Base-by-base conservation (phyloP, 768 basidiomycete genomes). In the Tylopilus rubrobrunneus region DNA sequence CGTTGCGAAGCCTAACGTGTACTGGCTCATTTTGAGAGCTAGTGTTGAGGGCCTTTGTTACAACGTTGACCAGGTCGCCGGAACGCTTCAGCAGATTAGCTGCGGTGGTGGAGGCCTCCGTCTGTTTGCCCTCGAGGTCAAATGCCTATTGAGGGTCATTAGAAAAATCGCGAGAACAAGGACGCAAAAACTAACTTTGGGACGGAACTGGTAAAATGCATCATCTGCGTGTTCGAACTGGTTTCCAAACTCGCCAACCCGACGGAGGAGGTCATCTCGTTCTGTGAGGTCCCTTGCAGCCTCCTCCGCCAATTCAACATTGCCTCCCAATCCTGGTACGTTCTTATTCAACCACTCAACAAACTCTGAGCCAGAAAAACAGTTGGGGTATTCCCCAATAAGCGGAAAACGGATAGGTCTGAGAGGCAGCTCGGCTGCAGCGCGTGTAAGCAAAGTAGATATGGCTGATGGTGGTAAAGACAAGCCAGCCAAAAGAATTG, bases 321-420 rank as follows among this genome's bases (percentile, higher is more conserved):
- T 87, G 19, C 87, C 89, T 17, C 80, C 85, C 56, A 96, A 87
- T 8, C 81, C 89, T 56, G 83, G 81, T 3, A 95, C 84, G 57
- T 89, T 85, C 53, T 79, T 81, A 53, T 84, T 83, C 52, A 97
- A 70, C 92, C 92, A 97, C 5, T 80, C 77, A 9, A 87, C 88
- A 58, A 97, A 86, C 58, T 96, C 93, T 40, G 92, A 92, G 28
- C 94, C 94, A 15, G 83, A 85, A 71, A 96, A 95, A 54, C 87
- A 86, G 53, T 91, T 87, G 28, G 84, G 77, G 58, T 93, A 93
- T 73, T 92, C 89, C 44, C 91, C 91, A 11, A 93, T 65, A 14
- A 93, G 72, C 1, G 92, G 86, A 72, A 92, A 83, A 36, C 86
- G 83, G 29, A 93, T 77, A 7, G 87, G 72, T 33, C 84, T 79